These are phyloP conservation scores for Magnaporthiopsis poae DNA, from an alignment of 2,329 filamentous ascomycete species.

Conservation along the genomic window DNA sequence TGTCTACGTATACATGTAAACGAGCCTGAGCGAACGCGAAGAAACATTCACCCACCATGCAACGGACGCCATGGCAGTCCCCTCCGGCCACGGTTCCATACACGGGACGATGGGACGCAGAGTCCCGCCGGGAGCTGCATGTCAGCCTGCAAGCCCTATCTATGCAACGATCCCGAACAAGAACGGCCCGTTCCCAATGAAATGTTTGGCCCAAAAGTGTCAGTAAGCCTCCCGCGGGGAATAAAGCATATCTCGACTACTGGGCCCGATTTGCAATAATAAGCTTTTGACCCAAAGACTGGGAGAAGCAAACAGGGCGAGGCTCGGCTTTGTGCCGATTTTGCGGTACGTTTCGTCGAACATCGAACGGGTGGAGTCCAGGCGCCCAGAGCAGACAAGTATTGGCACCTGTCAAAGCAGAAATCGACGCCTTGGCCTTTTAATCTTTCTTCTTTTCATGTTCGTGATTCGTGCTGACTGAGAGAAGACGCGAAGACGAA, in stretches of 20 bases:
- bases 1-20: not conserved
- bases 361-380: too few species aligned
- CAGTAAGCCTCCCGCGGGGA: too few species aligned
- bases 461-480: not conserved
- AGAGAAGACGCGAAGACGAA: not conserved
- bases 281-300: not conserved
- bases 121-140: too few species aligned
- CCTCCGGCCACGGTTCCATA: not conserved
- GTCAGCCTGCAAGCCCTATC: too few species aligned
- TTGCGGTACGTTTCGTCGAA: not conserved
- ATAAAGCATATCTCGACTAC: not conserved
- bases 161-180: not conserved
- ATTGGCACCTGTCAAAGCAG: not conserved
- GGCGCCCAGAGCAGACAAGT: not conserved
- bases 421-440: not conserved
- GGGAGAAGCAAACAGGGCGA: not conserved
- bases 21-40: not conserved
- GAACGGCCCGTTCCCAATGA: not conserved
- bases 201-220: not conserved
- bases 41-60: not conserved
- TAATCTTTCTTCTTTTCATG: not conserved
- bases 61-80: too few species aligned
- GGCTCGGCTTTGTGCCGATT: not conserved
- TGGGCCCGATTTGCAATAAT: not conserved
- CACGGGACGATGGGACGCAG: not conserved